These are phyloP conservation scores for Sechiopsis laciniata DNA, from an alignment of 306 rosid genomes.

Conservation along the genomic window DNA sequence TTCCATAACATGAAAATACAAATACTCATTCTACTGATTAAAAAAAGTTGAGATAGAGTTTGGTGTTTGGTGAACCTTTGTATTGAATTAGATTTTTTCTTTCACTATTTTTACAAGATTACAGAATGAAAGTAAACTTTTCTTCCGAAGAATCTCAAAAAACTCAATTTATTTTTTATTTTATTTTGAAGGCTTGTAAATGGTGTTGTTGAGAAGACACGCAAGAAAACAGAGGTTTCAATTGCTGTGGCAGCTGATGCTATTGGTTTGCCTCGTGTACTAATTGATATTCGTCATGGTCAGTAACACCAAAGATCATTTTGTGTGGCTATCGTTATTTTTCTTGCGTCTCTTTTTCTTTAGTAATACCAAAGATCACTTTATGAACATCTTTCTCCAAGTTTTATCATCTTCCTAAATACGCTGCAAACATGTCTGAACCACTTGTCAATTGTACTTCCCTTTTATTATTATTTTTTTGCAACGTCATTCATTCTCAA, in stretches of 20 bases:
- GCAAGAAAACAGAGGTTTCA: constrained; percentile 54
- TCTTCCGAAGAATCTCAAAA: neutral
- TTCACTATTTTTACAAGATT: neutral
- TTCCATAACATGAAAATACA: constrained; percentile 8
- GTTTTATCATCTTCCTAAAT: neutral
- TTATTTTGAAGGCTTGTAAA: constrained; percentile 73
- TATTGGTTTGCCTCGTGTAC: constrained; percentile 70
- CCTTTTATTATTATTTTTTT: neutral
- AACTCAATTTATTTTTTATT: constrained; percentile 2
- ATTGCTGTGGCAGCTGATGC: constrained; percentile 71
- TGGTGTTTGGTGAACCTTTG: neutral
- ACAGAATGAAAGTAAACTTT: neutral
- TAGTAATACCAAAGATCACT: neutral
- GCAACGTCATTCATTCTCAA: neutral
- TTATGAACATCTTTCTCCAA: constrained; percentile 7
- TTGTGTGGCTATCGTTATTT: neutral
- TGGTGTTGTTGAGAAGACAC: constrained; percentile 78
- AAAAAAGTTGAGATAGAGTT: constrained; percentile 1
- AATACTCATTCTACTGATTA: neutral
- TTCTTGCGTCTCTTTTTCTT: neutral
- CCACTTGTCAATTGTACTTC: neutral
- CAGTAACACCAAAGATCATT: constrained; percentile 20
- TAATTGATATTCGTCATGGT: constrained; percentile 95
- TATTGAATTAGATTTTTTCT: neutral
- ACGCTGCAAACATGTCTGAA: neutral